Evolutionary conservation across 1,284 basidiomycete genomes (phyloP), one percentile per base, ranked within the genome.

Genomic region (Meira miltonrushii): DNA sequence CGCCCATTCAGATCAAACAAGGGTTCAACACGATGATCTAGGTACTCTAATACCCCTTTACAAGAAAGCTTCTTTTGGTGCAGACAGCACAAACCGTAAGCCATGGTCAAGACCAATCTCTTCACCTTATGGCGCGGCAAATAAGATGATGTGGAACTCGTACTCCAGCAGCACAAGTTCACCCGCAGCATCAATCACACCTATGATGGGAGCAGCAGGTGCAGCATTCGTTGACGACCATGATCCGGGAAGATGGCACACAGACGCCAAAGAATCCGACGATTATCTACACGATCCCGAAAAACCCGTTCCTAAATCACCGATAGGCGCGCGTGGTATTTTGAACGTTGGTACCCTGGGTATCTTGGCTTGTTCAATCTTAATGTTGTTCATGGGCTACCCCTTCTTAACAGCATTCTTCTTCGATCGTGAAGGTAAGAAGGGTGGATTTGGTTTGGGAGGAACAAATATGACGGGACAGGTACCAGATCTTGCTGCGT

Each of bases 311-410:
- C 44, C n/a, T 6, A 54, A 57, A 17, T 55, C 50, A 38, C 19
- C 23, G 4, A 25, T 53, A 5, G 23, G 21, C 2, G 15, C 13
- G 40, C 58, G 68, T 9, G 68, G 60, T 3, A 10, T 63, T 1
- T 39, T 70, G 28, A 72, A 72, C 49, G 55, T 71, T 17, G 61
- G 62, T 13, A 66, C 61, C 12, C 50, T 72, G 5, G 39, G 59
- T 0, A 4, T 71, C 11, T 51, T 71, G 38, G 56, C 59, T 5
- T 12, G 57, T 2, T 59, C 44, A 12, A 46, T 72, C 33, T 40
- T 70, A 17, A 57, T 52, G 21, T 57, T 72, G 19, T 69, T 72
- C 47, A 57, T 56, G 10, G 69, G 62, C 0, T 69, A 70, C n/a
- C 69, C 69, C 1, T 55, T 71, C 51, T 50, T 66, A 15, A 15